Conservation (phyloP, 2,329 filamentous ascomycete species). For the Xylariaceae sp. region DNA sequence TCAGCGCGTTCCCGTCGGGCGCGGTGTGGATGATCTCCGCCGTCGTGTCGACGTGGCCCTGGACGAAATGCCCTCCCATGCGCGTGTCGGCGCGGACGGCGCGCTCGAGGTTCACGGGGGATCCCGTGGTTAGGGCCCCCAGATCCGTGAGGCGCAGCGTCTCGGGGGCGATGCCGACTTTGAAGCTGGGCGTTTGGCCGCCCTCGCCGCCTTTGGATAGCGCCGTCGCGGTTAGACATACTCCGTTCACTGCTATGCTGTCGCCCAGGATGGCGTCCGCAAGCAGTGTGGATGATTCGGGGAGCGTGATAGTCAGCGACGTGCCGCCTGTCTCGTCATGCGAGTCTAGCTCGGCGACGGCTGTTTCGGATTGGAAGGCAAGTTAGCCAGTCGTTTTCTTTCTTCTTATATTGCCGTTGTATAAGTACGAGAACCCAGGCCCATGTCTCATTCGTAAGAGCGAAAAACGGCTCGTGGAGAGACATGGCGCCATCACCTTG, state of each 20-base stretch:
- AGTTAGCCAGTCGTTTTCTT: no score
- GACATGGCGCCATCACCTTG: no score
- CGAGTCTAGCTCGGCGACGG: slow-evolving; percentile 74
- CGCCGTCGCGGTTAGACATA: slow-evolving; percentile 87
- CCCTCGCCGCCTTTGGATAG: slow-evolving; percentile 37
- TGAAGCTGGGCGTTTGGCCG: slow-evolving; percentile 56
- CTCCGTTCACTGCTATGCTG: slow-evolving; percentile 92
- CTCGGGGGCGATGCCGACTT: slow-evolving; percentile 90
- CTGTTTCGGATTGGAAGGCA: slow-evolving; percentile 43
- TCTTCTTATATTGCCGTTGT: no score
- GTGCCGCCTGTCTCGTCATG: slow-evolving; percentile 84
- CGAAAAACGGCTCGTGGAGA: no score
- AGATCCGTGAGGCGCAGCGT: slow-evolving; percentile 94
- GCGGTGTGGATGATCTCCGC: slow-evolving; percentile 69
- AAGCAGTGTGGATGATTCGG: slow-evolving; percentile 66
- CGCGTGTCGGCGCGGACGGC: slow-evolving; percentile 87
- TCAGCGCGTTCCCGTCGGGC: slow-evolving; percentile 85
- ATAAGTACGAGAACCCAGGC: no score
- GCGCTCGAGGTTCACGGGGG: slow-evolving; percentile 85
- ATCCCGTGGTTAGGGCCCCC: slow-evolving; percentile 63
- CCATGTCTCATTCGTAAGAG: no score
- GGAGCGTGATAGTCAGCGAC: slow-evolving; percentile 78
- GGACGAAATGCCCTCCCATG: slow-evolving; percentile 98
- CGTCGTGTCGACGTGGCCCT: slow-evolving; percentile 92
- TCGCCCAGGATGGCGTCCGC: slow-evolving; percentile 82